Evolutionary conservation across 140 eudicot genomes (phyloP), one percentile per base, ranked within the genome.

Genomic region (Anethum foeniculum): DNA sequence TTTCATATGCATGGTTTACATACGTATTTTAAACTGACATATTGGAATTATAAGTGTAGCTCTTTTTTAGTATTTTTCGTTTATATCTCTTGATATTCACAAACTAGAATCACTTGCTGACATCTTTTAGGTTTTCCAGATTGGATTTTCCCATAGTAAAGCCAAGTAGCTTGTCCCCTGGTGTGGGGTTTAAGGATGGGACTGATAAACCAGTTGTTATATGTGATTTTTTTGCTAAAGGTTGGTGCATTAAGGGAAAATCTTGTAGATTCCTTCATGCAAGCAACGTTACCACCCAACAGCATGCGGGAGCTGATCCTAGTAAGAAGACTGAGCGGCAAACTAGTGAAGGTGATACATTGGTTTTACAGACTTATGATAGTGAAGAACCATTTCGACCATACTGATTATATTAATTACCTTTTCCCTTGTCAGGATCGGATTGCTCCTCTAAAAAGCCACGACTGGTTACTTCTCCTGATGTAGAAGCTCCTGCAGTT

Each of bases 191-290:
- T 41, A 85, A 52, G 19, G 85, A 85, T 68, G 90, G 84, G 78
- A 90, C 79, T 79, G 93, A 93, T 85, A 81, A 90, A 76, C 85
- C 88, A 62, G 91, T 86, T 72, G 64, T 91, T 51, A 62, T 85
- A 49, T 96, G 99, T 74, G 90, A 90, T n/a, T 93, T 86, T 85
- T 92, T 86, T 81, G 89, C 91, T 52, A 88, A 91, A 82, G 99
- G 99, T 77, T 96, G 99, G 99, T 96, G 99, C 88, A 91, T 96
- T 51, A 96, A 90, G 79, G 99, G 99, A 62, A 91, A 84, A 73
- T 91, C 96, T 36, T 96, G 99, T 87, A 91, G 88, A 82, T 93
- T 93, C 81, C 92, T 87, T 87, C 99, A 93, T 79, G 74, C 81
- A 54, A 89, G 58, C 65, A 93, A 82, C 74, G 71, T 27, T 28